Evolutionary conservation across 805 yeast species (phyloP), one percentile per base, ranked within the genome.

Genomic region (Myxozyma mucilagina): DNA sequence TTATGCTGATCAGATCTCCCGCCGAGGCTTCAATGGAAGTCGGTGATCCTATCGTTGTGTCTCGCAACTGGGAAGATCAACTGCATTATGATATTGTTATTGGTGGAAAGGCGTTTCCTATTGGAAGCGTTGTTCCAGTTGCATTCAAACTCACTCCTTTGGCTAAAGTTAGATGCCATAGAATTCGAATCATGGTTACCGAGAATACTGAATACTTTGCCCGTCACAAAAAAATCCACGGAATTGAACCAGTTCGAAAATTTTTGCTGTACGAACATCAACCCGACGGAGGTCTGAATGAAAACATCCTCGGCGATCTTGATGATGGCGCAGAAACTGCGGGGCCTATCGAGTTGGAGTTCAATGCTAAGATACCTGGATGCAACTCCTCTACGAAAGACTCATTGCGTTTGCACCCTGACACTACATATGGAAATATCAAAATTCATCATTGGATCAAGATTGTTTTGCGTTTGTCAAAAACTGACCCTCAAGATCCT

Each of bases 361-460:
- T 90, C 71, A 90, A 89, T 74, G 84, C 91, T n/a, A 87, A 81
- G 65, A 87, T 94, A 24, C 98, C 98, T 1, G 63, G 61, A 6
- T 66, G 69, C 58, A 44, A 60, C 31, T 38, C 47, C 8, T 45
- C 51, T 14, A 53, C 42, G 4, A 50, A 54, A 39, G 65, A 59
- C 32, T 51, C 44, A 31, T 66, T 44, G 35, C 54, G 42, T 13
- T 64, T 78, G 52, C 97, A 90, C 69, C 97, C 98, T 1, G 96
- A 94, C 73, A 89, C 97, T 0, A 84, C 89, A 2, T 87, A 81
- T 67, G 83, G 82, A 29, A 85, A 85, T 68, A 90, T 94, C 64
- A 92, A 90, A 75, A 82, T 94, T 6, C 93, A 89, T 69, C 99
- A 94, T 75, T 94, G 99, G 97, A 85, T 94, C 69, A 94, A 94